Evolutionary conservation across 106 monocot species (phyloP).

Genomic region (Chionographis japonica): DNA sequence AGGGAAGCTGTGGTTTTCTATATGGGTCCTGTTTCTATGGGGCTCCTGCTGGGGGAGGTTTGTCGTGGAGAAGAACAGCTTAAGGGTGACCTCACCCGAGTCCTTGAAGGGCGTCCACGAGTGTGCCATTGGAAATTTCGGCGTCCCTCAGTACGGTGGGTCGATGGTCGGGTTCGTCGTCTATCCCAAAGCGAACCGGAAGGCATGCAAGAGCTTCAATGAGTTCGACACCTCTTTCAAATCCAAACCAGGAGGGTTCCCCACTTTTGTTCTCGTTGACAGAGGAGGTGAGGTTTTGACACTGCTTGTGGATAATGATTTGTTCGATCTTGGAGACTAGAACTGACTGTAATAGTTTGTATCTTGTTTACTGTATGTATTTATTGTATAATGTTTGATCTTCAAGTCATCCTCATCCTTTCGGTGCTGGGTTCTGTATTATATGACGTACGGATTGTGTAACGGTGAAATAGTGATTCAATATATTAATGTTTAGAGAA

Average conservation of each 20-base stretch:
- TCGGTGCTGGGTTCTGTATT: no score
- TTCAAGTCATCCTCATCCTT: no score
- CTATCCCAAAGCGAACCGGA: conserved; percentile 56
- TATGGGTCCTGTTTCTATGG: conserved; percentile 39
- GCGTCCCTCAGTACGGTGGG: conserved; percentile 72
- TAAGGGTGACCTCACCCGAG: conserved; percentile 63
- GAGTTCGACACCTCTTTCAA: conserved; percentile 50
- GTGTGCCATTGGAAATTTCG: conserved; percentile 73
- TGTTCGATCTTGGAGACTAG: no score
- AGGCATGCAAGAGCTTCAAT: conserved; percentile 50
- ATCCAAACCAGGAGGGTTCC: conserved; percentile 55
- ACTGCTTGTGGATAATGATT: no score
- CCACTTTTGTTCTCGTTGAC: conserved; percentile 63
- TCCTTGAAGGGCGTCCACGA: conserved; percentile 55
- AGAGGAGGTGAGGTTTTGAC: conserved; percentile 51
- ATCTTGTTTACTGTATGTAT: no score
- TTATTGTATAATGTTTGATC: no score
- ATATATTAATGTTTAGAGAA: no score
- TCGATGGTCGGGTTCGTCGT: conserved; percentile 59
- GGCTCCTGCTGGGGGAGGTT: conserved; percentile 43
- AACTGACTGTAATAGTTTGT: neutral
- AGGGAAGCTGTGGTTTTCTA: conserved; percentile 16
- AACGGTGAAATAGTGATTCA: no score
- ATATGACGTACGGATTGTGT: no score
- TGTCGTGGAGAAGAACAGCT: conserved; percentile 79